Evolutionary conservation across 116 monocot genomes (phyloP).

Genomic region (Dioscorea cayenensis): DNA sequence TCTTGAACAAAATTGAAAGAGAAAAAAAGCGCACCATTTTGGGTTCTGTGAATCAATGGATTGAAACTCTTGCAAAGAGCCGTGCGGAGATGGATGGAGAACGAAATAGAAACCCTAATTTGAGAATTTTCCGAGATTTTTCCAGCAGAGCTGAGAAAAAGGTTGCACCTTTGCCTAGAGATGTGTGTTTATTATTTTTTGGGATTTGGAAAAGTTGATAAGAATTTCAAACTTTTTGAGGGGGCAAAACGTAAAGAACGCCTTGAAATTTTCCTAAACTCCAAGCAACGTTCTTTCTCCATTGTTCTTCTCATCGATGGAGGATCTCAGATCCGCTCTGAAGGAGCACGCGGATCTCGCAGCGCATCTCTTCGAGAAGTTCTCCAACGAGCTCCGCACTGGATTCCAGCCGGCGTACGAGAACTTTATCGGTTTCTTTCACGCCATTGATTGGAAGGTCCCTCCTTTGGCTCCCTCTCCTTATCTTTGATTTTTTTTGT

Average conservation of each 20-base stretch:
- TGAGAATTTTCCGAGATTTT: no score
- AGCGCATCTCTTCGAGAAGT: conserved; percentile 47
- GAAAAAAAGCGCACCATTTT: not conserved
- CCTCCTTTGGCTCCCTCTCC: not conserved
- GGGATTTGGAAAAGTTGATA: no score
- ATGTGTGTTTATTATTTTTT: no score
- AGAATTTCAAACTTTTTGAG: no score
- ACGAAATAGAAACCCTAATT: no score
- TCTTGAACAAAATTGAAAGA: not conserved
- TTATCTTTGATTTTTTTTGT: not conserved
- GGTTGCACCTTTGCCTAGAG: no score
- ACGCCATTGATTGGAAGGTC: conserved; percentile 97
- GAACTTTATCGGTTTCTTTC: conserved; percentile 83
- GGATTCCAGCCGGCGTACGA: conserved; percentile 77
- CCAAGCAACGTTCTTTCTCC: not conserved
- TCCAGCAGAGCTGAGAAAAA: no score
- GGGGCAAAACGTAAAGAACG: no score
- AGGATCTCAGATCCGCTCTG: conserved; percentile 69
- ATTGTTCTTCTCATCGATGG: conserved; percentile 24
- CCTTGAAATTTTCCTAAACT: no score
- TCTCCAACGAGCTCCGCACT: conserved; percentile 69
- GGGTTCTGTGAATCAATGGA: not conserved
- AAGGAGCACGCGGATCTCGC: conserved; percentile 78
- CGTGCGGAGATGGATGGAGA: no score
- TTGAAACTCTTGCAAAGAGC: no score